These are phyloP conservation scores for Iodosphaeria phyllophila DNA, from an alignment of 2,329 filamentous ascomycete genomes.

Conservation along the genomic window DNA sequence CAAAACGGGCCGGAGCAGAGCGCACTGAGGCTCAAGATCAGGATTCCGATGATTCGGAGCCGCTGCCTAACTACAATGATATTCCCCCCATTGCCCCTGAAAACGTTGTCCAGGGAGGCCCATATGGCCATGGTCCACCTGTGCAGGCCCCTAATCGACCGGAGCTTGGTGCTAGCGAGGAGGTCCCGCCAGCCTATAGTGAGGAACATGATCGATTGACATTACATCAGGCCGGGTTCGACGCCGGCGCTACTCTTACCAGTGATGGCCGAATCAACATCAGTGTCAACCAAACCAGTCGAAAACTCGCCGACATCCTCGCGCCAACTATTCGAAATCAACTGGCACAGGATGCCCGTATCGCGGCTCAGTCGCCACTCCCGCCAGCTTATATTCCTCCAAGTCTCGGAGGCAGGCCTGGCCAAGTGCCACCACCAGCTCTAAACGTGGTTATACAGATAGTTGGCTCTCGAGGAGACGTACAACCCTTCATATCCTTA, in stretches of 20 bases:
- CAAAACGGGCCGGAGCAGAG: no score
- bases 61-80: no score
- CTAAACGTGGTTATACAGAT: constrained; percentile 37
- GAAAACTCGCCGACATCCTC: constrained; percentile 46
- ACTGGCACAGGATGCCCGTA: constrained; percentile 25
- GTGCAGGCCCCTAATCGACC: constrained; percentile 14
- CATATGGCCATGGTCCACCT: no score
- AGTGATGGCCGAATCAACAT: constrained; percentile 63
- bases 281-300: constrained; percentile 54
- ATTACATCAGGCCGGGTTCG: constrained; percentile 42
- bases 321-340: constrained; percentile 42
- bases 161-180: constrained; percentile 19
- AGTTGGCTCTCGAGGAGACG: constrained; percentile 31
- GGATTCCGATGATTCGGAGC: no score
- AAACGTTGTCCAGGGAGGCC: no score
- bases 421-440: constrained; percentile 15
- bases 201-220: constrained; percentile 34
- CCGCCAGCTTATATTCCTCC: constrained; percentile 56
- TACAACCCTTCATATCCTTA: constrained; percentile 40
- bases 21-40: no score
- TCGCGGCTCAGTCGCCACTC: constrained; percentile 19
- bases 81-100: no score
- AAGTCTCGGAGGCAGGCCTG: constrained; percentile 46
- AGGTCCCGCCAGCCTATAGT: constrained; percentile 39
- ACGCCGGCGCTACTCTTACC: constrained; percentile 40